Conservation (phyloP, 208 protist species). For the Entamoeba invadens region DNA sequence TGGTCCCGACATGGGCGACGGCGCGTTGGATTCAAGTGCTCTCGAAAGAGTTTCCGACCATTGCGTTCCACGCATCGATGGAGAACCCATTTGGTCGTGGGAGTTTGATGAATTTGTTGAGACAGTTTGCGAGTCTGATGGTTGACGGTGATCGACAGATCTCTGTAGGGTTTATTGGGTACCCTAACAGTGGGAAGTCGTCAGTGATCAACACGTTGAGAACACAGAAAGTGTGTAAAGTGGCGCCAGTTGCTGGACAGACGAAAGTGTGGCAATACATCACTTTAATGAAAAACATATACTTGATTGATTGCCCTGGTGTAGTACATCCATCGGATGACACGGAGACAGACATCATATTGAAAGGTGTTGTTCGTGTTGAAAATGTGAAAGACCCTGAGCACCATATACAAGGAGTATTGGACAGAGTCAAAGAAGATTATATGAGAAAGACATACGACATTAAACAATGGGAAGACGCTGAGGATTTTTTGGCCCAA, state of each 20-base stretch:
- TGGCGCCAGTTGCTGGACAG: constrained; percentile 95
- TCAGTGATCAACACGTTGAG: constrained; percentile 96
- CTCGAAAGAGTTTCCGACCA: constrained; percentile 86
- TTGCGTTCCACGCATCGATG: constrained; percentile 96
- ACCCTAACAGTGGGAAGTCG: constrained; percentile 97
- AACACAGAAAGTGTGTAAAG: constrained; percentile 84
- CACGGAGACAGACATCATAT: constrained; percentile 56
- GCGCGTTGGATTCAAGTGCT: constrained; percentile 75
- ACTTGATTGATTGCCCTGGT: constrained; percentile 97
- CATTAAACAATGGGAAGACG: constrained; percentile 65
- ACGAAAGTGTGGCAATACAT: constrained; percentile 99
- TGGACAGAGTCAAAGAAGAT: constrained; percentile 74
- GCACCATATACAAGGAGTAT: constrained; percentile 70
- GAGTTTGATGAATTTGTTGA: constrained; percentile 85
- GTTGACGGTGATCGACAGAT: constrained; percentile 60
- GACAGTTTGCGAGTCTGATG: constrained; percentile 73
- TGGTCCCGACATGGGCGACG: constrained; percentile 92
- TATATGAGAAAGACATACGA: constrained; percentile 82
- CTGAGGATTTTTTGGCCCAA: constrained; percentile 81
- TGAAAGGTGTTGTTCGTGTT: constrained; percentile 81
- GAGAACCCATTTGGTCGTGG: constrained; percentile 97
- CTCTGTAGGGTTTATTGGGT: constrained; percentile 85
- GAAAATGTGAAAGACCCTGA: constrained; percentile 64
- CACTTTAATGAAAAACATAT: constrained; percentile 84
- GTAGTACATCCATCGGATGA: constrained; percentile 66